Conservation (phyloP, 257 asterid species). For the Solanum pinnatisectum region DNA sequence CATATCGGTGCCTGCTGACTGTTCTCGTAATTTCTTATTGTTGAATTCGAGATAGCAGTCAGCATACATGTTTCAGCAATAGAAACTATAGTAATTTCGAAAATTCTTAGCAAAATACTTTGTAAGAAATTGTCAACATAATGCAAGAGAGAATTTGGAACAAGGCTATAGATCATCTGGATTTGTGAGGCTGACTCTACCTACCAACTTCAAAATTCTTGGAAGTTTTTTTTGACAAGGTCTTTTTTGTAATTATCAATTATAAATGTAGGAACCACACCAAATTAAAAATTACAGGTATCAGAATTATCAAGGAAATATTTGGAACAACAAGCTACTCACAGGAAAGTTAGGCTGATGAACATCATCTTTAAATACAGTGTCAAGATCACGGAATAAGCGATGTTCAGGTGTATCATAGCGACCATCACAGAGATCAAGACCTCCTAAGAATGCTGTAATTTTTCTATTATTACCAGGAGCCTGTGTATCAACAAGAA, state of each 20-base stretch:
- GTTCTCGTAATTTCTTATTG: neutral
- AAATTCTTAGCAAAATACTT: neutral
- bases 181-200: neutral
- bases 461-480: conserved; percentile 70
- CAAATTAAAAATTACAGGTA: neutral
- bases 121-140: neutral
- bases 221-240: neutral
- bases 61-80: neutral
- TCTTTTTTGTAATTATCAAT: neutral
- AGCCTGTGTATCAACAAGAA: conserved; percentile 84
- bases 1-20: neutral
- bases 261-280: neutral
- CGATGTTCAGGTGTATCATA: conserved; percentile 93
- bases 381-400: conserved; percentile 55
- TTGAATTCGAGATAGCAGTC: neutral
- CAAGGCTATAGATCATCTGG: neutral
- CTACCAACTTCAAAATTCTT: neutral
- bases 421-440: conserved; percentile 97
- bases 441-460: conserved; percentile 85
- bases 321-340: conserved; percentile 17
- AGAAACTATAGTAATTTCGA: neutral
- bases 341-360: conserved; percentile 84
- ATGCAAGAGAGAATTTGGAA: neutral
- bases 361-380: conserved; percentile 57
- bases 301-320: neutral